A percentile compares a stretch with the other conserved stretches of the same genome.
Evolutionary conservation across 805 yeast genomes (phyloP).

Genomic region (Candida ponderosae): DNA sequence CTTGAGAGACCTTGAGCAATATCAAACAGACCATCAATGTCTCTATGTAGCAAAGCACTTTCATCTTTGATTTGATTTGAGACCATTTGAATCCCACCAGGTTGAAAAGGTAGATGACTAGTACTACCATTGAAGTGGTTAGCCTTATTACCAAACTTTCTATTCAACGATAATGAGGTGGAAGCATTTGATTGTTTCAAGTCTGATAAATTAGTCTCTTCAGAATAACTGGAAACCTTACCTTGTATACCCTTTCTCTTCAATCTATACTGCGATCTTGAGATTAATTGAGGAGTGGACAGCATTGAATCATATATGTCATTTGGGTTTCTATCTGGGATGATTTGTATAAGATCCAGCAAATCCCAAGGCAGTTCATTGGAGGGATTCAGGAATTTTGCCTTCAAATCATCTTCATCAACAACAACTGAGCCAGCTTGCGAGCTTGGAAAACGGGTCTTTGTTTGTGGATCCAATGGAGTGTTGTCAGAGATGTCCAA

Average conservation of each 20-base stretch:
- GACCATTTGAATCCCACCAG: conserved; percentile 70
- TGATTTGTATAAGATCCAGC: conserved; percentile 57
- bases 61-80: conserved; percentile 23
- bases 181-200: conserved; percentile 45
- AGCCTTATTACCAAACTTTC: conserved; percentile 57
- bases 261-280: conserved; percentile 60
- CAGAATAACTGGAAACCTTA: conserved; percentile 50
- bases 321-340: conserved; percentile 29
- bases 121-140: conserved; percentile 64
- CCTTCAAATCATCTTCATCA: conserved; percentile 15
- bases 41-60: conserved; percentile 48
- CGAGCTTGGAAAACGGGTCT: too few relatives aligned
- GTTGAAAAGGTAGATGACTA: conserved; percentile 78
- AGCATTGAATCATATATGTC: conserved; percentile 30
- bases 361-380: conserved; percentile 60
- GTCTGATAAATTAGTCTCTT: conserved; percentile 45
- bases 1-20: conserved; percentile 75
- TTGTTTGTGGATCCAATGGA: neutral
- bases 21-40: conserved; percentile 70
- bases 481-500: neutral
- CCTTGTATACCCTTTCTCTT: conserved; percentile 75
- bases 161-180: conserved; percentile 63
- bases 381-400: conserved; percentile 55
- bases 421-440: too few relatives aligned
- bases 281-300: conserved; percentile 49